These are phyloP conservation scores for Calonectria crousiana DNA, from an alignment of 2,329 filamentous ascomycete genomes.

Conservation along the genomic window DNA sequence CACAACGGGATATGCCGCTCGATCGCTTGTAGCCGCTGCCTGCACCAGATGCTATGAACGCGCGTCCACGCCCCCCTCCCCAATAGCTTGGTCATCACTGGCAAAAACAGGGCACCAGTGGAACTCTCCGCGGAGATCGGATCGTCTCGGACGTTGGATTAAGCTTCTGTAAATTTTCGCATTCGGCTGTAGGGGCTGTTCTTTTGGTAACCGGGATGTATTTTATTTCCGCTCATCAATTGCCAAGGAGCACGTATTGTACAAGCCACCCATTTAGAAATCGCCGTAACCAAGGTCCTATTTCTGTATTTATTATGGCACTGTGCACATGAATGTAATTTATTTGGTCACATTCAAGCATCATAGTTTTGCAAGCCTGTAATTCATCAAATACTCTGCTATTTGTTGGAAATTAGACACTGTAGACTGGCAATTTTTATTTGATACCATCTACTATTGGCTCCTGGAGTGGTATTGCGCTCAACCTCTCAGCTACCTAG, in stretches of 20 bases:
- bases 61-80: constrained; percentile 3
- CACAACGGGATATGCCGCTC: constrained; percentile 15
- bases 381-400: not conserved
- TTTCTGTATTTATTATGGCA: not conserved
- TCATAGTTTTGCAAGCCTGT: not conserved
- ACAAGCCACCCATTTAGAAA: not conserved
- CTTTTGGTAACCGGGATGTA: not conserved
- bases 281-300: not conserved
- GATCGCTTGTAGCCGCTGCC: not conserved
- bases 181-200: not conserved
- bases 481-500: not conserved
- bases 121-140: constrained; percentile 8
- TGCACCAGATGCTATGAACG: not conserved
- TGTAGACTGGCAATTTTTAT: not conserved
- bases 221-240: not conserved
- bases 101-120: constrained; percentile 20
- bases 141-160: constrained; percentile 34
- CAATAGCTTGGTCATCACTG: constrained; percentile 32
- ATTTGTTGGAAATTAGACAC: not conserved
- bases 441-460: not conserved
- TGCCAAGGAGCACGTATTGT: not conserved
- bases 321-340: not conserved
- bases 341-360: not conserved
- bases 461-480: not conserved
- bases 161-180: constrained; percentile 29